A percentile compares a stretch with the other conserved stretches of the same genome.
Conservation (phyloP, 2,329 filamentous ascomycete genomes). For the Geoglossum cookeanum region DNA sequence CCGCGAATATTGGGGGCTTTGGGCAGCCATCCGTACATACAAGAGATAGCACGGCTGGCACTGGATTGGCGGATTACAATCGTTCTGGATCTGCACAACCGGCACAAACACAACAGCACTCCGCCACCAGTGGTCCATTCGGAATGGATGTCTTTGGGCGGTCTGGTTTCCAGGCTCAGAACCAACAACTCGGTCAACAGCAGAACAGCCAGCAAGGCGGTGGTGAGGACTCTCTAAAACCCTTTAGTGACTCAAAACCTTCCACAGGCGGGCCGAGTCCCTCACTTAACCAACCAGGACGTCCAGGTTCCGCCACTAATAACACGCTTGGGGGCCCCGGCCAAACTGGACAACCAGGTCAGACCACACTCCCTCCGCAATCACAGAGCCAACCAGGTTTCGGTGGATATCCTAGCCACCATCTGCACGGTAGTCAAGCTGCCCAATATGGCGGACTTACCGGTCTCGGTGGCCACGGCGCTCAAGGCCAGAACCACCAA, state of each 20-base stretch:
- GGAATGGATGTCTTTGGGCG: constrained; percentile 41
- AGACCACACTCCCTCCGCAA: constrained; percentile 13
- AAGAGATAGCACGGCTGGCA: constrained; percentile 26
- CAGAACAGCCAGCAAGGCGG: constrained; percentile 20
- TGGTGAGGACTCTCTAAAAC: constrained; percentile 35
- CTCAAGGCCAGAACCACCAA: constrained; percentile 23
- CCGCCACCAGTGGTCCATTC: constrained; percentile 29
- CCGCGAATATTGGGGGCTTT: constrained; percentile 37
- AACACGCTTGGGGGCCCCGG: constrained; percentile 31
- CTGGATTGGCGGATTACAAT: constrained; percentile 37
- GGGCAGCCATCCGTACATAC: constrained; percentile 27
- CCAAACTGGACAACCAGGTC: neutral
- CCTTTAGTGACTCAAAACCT: constrained; percentile 35
- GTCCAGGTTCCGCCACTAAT: constrained; percentile 43
- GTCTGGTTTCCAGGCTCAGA: constrained; percentile 33
- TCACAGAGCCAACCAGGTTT: constrained; percentile 16
- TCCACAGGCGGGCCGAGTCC: constrained; percentile 36
- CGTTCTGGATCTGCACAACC: constrained; percentile 37
- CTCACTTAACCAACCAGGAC: constrained; percentile 40
- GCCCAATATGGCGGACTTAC: constrained; percentile 24
- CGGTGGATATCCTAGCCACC: constrained; percentile 19
- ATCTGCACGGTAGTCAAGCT: constrained; percentile 18
- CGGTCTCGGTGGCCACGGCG: constrained; percentile 29
- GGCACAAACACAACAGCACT: constrained; percentile 33
- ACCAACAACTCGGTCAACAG: constrained; percentile 32